These are phyloP conservation scores for Candida chilensis DNA, from an alignment of 805 yeast species.

Conservation along the genomic window DNA sequence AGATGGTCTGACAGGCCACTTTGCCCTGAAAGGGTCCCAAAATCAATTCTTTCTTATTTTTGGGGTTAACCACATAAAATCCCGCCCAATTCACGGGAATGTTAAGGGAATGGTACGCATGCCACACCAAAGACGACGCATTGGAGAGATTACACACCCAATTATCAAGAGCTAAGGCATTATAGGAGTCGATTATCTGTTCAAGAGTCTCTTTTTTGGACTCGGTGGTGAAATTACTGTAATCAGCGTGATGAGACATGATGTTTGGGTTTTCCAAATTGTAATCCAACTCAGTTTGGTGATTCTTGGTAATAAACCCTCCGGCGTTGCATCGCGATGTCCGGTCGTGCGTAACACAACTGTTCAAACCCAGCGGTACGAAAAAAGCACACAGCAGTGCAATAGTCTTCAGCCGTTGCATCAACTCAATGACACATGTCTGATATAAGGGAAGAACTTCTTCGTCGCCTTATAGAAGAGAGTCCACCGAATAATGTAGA, in stretches of 20 bases:
- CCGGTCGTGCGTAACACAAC: no score
- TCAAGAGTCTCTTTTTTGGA: conserved; percentile 48
- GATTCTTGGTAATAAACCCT: no score
- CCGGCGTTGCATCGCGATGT: no score
- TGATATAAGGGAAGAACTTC: no score
- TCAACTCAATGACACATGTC: no score
- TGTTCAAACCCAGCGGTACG: no score
- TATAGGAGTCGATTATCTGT: conserved; percentile 48
- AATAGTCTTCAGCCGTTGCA: no score
- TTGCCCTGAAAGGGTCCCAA: conserved; percentile 95
- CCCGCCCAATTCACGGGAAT: conserved; percentile 86
- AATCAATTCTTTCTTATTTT: conserved; percentile 35
- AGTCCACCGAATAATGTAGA: no score
- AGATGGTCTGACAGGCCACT: conserved; percentile 86
- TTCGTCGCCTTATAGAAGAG: no score
- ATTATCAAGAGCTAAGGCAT: conserved; percentile 56
- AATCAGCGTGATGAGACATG: conserved; percentile 65
- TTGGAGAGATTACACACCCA: conserved; percentile 91
- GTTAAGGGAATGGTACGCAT: conserved; percentile 61
- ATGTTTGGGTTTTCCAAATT: no score
- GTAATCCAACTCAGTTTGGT: no score
- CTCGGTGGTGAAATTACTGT: conserved; percentile 37
- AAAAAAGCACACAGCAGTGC: no score
- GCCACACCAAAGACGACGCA: conserved; percentile 82
- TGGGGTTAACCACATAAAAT: conserved; percentile 54